phyloP scores from a whole-genome alignment of 345 rosid species.

The Brassica rapa region DNA sequence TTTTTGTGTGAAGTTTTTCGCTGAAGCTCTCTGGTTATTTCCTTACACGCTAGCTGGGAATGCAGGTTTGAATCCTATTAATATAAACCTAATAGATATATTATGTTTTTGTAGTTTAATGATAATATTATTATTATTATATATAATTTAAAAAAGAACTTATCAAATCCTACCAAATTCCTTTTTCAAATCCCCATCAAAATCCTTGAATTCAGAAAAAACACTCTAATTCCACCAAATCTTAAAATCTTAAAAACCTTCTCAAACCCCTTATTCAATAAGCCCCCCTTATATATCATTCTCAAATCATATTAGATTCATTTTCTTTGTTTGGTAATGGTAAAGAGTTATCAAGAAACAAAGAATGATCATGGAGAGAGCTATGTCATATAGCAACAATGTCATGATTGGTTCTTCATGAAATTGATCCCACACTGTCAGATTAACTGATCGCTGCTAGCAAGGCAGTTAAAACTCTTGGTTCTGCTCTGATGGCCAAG shows the following conservation, averaged over 20 bases:
- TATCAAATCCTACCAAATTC: no score
- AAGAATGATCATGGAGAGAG: not conserved
- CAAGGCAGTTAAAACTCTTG: not conserved
- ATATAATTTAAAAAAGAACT: no score
- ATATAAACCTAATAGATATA: no score
- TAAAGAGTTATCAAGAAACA: not conserved
- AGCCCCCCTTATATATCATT: no score
- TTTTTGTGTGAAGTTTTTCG: not conserved
- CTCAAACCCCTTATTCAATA: no score
- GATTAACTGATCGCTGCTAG: not conserved
- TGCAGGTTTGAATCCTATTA: not conserved
- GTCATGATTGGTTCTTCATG: not conserved
- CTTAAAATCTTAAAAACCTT: no score
- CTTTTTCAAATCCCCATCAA: no score
- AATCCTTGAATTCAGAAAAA: no score
- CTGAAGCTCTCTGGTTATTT: not conserved
- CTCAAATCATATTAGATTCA: no score
- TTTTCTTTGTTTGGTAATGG: not conserved
- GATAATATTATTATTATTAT: no score
- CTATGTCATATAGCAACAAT: not conserved
- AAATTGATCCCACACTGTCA: not conserved
- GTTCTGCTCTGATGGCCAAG: not conserved
- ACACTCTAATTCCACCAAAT: no score
- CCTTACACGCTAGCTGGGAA: not conserved
- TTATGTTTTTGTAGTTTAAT: not conserved